phyloP scores from a whole-genome alignment of 306 rosid genomes.

The Fragaria vesca region DNA sequence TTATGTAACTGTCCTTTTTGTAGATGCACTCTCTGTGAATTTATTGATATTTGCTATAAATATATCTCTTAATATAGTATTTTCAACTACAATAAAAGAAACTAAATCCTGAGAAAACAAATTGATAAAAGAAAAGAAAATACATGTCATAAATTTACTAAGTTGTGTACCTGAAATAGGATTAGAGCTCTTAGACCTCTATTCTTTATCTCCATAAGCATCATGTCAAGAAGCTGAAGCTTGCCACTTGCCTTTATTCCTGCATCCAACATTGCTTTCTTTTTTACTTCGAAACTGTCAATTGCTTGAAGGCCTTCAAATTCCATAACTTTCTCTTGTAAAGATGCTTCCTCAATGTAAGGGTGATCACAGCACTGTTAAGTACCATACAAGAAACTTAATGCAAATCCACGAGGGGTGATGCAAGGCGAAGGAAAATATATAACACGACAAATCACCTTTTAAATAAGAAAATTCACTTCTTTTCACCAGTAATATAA shows the following conservation, averaged over 20 bases:
- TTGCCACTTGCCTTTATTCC: constrained; percentile 85
- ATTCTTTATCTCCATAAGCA: constrained; percentile 70
- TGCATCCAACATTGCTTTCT: constrained; percentile 58
- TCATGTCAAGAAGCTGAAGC: constrained; percentile 80
- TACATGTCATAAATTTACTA: neutral
- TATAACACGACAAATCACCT: neutral
- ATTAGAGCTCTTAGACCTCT: constrained; percentile 57
- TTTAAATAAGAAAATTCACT: neutral
- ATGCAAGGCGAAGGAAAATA: neutral
- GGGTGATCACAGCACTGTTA: constrained; percentile 92
- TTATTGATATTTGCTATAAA: neutral
- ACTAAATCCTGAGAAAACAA: neutral
- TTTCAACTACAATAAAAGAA: neutral
- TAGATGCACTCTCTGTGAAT: neutral
- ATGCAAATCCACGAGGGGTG: neutral
- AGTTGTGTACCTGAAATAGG: constrained; percentile 68
- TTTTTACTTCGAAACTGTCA: constrained; percentile 53
- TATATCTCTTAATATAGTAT: neutral
- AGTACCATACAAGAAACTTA: constrained; percentile 13
- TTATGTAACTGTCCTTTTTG: neutral
- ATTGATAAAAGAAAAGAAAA: neutral
- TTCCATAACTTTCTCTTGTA: constrained; percentile 35
- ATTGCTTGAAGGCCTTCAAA: constrained; percentile 37
- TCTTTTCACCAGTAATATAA: neutral
- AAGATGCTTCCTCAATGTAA: constrained; percentile 45